Evolutionary conservation across 805 yeast genomes (phyloP).

Genomic region (Suhomyces sp.): DNA sequence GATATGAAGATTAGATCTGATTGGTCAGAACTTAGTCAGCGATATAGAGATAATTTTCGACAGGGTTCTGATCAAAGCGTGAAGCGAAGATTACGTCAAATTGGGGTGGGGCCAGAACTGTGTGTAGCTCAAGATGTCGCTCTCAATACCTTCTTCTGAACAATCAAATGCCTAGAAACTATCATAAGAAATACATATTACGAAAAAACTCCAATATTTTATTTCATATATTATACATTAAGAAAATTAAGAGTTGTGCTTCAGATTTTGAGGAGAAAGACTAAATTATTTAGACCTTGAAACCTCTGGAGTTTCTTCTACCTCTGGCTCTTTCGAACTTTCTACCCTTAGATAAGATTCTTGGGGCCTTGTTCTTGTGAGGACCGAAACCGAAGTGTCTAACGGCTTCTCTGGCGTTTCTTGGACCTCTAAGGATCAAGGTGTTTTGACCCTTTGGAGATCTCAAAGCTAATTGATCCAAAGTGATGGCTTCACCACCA

Average conservation of each 20-base stretch:
- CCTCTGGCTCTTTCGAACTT: conserved; percentile 99
- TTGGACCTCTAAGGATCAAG: conserved; percentile 96
- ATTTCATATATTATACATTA: conserved; percentile 10
- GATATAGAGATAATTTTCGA: too few species aligned
- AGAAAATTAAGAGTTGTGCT: conserved; percentile 10
- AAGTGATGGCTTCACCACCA: conserved; percentile 99
- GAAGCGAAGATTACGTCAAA: too few species aligned
- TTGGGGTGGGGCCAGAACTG: too few species aligned
- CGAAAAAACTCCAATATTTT: conserved; percentile 7
- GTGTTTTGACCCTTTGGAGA: conserved; percentile 99
- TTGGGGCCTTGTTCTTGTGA: conserved; percentile 99
- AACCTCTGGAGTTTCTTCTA: conserved; percentile 98
- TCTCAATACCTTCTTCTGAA: too few species aligned
- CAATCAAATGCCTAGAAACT: too few species aligned
- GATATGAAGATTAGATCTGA: too few species aligned
- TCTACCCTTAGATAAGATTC: conserved; percentile 96
- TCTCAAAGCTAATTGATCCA: conserved; percentile 98
- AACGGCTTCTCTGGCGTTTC: conserved; percentile 98
- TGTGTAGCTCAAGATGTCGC: too few species aligned
- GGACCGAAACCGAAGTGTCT: conserved; percentile 99
- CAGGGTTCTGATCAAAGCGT: too few species aligned
- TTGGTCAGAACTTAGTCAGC: too few species aligned
- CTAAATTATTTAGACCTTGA: conserved; percentile 89
- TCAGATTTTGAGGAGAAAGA: too few species aligned
- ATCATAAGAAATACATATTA: too few species aligned